phyloP scores from a whole-genome alignment of 495 filamentous ascomycete genomes.

The Pseudomonodictys pantanalensis region DNA sequence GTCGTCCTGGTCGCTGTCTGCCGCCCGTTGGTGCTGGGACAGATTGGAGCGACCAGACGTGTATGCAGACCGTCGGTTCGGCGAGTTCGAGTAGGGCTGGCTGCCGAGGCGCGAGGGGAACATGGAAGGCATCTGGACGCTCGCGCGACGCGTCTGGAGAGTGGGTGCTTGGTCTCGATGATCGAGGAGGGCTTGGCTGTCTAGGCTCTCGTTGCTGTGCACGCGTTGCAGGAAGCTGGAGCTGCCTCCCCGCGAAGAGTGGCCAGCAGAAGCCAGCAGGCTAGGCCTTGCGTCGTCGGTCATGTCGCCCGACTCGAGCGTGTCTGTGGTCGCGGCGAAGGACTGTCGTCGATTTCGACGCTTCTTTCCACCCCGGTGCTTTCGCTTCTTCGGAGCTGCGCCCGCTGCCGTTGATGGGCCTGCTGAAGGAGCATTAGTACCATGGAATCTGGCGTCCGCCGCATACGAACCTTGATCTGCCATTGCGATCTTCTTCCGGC shows the following conservation, averaged over 20 bases:
- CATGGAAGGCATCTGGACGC: conserved; percentile 12
- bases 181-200: conserved; percentile 44
- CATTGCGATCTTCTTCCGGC: too few relatives aligned
- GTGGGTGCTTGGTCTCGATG: conserved; percentile 32
- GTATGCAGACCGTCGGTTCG: not conserved
- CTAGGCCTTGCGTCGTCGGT: conserved; percentile 28
- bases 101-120: conserved; percentile 7
- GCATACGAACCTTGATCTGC: too few relatives aligned
- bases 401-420: not conserved
- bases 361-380: conserved; percentile 56
- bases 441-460: too few relatives aligned
- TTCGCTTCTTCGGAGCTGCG: conserved; percentile 41
- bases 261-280: conserved; percentile 34
- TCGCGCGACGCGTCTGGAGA: conserved; percentile 20
- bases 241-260: conserved; percentile 34
- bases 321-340: conserved; percentile 54
- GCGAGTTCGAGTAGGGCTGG: conserved; percentile 7
- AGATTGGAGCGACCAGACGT: conserved; percentile 24
- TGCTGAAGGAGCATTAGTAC: too few relatives aligned
- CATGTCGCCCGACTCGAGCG: conserved; percentile 38
- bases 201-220: conserved; percentile 40
- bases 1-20: conserved; percentile 34
- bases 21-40: conserved; percentile 18
- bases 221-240: conserved; percentile 39
- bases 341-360: conserved; percentile 62